These are phyloP conservation scores for Phylloporus sp. DNA, from an alignment of 768 basidiomycete species.

Conservation along the genomic window DNA sequence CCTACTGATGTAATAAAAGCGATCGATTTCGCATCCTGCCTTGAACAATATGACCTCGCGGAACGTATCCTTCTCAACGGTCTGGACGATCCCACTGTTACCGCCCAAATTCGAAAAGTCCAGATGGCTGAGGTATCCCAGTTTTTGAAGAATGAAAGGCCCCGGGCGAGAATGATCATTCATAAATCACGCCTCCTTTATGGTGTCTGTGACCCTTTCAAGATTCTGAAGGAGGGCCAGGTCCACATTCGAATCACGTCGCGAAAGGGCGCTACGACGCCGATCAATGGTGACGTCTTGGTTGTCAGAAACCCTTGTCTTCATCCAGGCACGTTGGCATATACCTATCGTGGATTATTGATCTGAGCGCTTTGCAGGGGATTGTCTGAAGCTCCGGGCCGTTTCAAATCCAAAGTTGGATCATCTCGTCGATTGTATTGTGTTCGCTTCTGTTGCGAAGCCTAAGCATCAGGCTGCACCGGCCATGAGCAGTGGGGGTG, in stretches of 20 bases:
- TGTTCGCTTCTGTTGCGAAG: constrained; percentile 56
- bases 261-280: constrained; percentile 50
- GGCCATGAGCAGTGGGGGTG: constrained; percentile 68
- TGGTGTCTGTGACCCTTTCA: constrained; percentile 66
- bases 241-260: constrained; percentile 59
- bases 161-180: constrained; percentile 56
- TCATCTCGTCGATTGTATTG: constrained; percentile 64
- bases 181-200: constrained; percentile 59
- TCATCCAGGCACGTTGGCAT: constrained; percentile 47
- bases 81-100: constrained; percentile 42
- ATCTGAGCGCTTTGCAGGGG: constrained; percentile 36
- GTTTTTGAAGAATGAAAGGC: constrained; percentile 51
- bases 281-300: constrained; percentile 57
- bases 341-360: background rate
- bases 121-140: constrained; percentile 50
- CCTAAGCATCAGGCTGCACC: constrained; percentile 61
- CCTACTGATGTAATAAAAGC: constrained; percentile 45
- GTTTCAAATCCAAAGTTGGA: constrained; percentile 46
- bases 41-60: constrained; percentile 45
- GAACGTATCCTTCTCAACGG: constrained; percentile 55
- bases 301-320: constrained; percentile 68
- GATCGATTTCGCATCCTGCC: constrained; percentile 52
- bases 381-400: constrained; percentile 61
- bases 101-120: constrained; percentile 36
- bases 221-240: constrained; percentile 58